Conservation (phyloP, 192 early-diverging fungal species). For the Radiomyces spectabilis region DNA sequence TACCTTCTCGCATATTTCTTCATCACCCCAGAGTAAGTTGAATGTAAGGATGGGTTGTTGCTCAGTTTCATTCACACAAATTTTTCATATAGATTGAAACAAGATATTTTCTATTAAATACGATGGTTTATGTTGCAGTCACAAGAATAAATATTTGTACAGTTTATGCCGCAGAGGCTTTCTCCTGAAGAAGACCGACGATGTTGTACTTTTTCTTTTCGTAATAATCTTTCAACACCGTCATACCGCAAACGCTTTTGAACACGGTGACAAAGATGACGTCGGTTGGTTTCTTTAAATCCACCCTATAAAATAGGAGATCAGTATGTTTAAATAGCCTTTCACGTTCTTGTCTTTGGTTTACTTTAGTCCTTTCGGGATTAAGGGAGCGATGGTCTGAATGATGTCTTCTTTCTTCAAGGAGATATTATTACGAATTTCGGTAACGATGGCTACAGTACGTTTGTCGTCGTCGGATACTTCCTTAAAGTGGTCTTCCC, state of each 20-base stretch:
- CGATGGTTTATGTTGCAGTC: too few species aligned
- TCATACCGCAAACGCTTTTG: conserved; percentile 40
- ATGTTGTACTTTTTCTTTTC: conserved; percentile 38
- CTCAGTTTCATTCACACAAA: too few species aligned
- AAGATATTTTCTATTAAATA: too few species aligned
- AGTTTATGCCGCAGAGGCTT: neutral
- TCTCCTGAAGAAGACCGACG: neutral
- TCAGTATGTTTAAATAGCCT: neutral
- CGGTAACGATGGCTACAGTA: conserved; percentile 32
- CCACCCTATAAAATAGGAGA: conserved; percentile 12
- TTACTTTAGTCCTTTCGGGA: conserved; percentile 22
- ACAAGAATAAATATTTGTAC: neutral
- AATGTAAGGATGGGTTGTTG: too few species aligned
- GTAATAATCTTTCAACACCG: conserved; percentile 32
- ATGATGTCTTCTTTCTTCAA: conserved; percentile 27
- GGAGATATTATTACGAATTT: conserved; percentile 31
- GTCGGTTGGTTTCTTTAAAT: conserved; percentile 30
- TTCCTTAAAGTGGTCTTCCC: conserved; percentile 1
- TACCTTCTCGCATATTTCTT: too few species aligned
- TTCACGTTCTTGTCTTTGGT: neutral
- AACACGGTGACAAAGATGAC: conserved; percentile 39
- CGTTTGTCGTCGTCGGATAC: conserved; percentile 3
- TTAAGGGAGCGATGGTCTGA: conserved; percentile 11
- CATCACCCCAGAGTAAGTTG: too few species aligned
- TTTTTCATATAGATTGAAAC: too few species aligned